Evolutionary conservation across 345 rosid genomes (phyloP).

Genomic region (Rhodamnia argentea): DNA sequence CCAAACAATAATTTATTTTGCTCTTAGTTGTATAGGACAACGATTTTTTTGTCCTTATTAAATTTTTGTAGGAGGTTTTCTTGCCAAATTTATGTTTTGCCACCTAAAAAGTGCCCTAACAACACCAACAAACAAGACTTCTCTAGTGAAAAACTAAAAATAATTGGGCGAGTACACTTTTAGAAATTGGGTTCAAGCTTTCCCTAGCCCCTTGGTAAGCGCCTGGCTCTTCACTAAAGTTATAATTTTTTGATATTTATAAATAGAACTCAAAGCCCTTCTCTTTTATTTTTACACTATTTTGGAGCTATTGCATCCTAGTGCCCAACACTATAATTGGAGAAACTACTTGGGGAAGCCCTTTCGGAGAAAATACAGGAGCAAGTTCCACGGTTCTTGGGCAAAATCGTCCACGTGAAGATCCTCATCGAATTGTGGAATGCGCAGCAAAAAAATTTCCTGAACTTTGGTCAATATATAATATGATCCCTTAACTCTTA

Average conservation of each 20-base stretch:
- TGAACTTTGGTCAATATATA: no score
- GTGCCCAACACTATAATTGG: background rate
- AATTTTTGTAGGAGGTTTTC: background rate
- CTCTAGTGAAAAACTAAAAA: background rate
- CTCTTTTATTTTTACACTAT: background rate
- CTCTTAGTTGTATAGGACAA: background rate
- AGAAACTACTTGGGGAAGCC: background rate
- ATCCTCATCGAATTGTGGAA: background rate
- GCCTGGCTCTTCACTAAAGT: background rate
- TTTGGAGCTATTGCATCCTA: background rate
- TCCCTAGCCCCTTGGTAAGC: background rate
- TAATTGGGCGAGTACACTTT: background rate
- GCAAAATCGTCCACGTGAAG: background rate
- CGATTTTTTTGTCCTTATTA: background rate
- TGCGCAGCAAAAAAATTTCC: background rate
- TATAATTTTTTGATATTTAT: background rate
- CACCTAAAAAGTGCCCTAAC: background rate
- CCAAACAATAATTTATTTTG: background rate
- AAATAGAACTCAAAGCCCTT: background rate
- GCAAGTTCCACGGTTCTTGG: background rate
- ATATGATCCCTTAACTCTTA: no score
- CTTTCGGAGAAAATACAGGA: background rate
- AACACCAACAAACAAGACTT: background rate
- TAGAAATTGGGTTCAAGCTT: no score
- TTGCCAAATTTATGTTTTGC: background rate